Percentiles rank a stretch among this genome's conserved stretches.
phyloP scores from a whole-genome alignment of 2,329 filamentous ascomycete species.

The Cladosporium halotolerans region DNA sequence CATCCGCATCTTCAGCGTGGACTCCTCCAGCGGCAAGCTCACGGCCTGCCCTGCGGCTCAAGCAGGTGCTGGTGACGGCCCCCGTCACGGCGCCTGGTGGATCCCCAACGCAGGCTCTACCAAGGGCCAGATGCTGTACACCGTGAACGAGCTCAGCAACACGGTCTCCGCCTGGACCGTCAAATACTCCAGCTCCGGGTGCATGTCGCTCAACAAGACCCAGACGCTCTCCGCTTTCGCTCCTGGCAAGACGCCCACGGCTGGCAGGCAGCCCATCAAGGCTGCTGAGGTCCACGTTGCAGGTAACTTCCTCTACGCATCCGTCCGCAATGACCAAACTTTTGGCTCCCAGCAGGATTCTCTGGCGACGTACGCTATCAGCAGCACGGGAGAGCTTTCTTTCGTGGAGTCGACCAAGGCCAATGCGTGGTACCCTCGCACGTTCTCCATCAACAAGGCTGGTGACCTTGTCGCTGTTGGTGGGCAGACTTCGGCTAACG shows the following conservation, averaged over 20 bases:
- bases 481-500: constrained; percentile 13
- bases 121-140: constrained; percentile 22
- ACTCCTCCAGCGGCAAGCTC: constrained; percentile 16
- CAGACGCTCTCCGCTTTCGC: constrained; percentile 31
- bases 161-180: constrained; percentile 29
- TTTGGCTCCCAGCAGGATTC: constrained; percentile 28
- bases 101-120: constrained; percentile 18
- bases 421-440: constrained; percentile 31
- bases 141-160: constrained; percentile 31
- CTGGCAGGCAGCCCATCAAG: constrained; percentile 17
- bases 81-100: constrained; percentile 41
- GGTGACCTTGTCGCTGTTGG: constrained; percentile 12
- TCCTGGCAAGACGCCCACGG: constrained; percentile 24
- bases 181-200: constrained; percentile 27
- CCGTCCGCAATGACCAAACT: constrained; percentile 33
- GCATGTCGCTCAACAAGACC: constrained; percentile 27
- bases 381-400: constrained; percentile 21
- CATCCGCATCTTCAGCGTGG: constrained; percentile 24
- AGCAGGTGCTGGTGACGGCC: constrained; percentile 23
- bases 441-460: constrained; percentile 21
- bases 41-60: constrained; percentile 14
- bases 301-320: constrained; percentile 30
- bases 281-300: constrained; percentile 30
- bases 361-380: constrained; percentile 30
- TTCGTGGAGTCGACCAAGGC: constrained; percentile 28